Evolutionary conservation across 176 grass and related monocot species (phyloP), one percentile per base, ranked within the genome.

Genomic region (Otatea glauca): DNA sequence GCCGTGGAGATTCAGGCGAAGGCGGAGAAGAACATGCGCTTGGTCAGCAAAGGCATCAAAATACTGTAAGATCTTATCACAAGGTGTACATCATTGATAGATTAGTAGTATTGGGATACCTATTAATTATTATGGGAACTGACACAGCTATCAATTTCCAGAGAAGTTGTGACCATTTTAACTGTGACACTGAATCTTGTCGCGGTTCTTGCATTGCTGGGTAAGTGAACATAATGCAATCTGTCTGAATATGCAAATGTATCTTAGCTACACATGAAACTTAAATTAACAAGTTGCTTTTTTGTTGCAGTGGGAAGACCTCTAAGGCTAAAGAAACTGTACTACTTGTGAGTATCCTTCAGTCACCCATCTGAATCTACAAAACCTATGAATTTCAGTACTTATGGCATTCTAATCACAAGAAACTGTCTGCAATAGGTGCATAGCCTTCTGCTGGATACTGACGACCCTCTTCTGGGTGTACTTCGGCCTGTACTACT

Each of bases 401-500:
- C 1, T 24, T 60, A 55, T 11, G 10, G 1, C 49, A 14, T 64
- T 74, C 62, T 83, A 51, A 92, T 55, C 42, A 64, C 49, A 39
- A 37, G 8, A 5, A 78, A 45, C 16, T 59, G 6, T 87, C 25
- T 84, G 34, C n/a, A 32, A 79, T 83, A 99, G 93, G 86, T 83
- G 91, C n/a, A 76, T 96, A 45, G 72, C 60, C 69, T 21, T 95
- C 58, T 91, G 96, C 86, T 96, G 96, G 96, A 68, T 93, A 56
- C 59, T 93, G 67, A 92, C 89, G 81, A 35, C 81, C 3, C 81
- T 99, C 62, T 84, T 96, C 48, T 99, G 89, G 96, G 84, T 89
- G 80, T 94, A 90, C 86, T 95, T 96, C 5, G 89, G 91, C 37
- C 68, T 96, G 59, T 99, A 99, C 85, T 96, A 91, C 83, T 96